Evolutionary conservation across 2,329 filamentous ascomycete genomes (phyloP), one percentile per base, ranked within the genome.

Genomic region (Albophoma yamanashiensis): DNA sequence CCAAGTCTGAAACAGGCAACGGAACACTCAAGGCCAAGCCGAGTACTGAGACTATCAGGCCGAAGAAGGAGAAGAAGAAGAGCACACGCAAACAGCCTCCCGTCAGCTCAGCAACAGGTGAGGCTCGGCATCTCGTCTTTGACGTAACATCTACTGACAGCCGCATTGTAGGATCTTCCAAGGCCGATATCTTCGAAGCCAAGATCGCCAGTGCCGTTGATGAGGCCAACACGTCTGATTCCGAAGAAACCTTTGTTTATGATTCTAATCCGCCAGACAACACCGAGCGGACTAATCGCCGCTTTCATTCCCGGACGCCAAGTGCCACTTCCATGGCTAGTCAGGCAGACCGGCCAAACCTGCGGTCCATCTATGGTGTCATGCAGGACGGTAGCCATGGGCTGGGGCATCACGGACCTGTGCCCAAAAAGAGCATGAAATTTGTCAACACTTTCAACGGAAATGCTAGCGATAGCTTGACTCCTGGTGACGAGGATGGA

Each of bases 181-280:
- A 97, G 78, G 93, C 94, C 70, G 94, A 99, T 74, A 92, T 97
- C 58, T 99, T 99, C 72, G 94, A 97, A 77, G 92, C 92, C 66
- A 96, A 96, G 71, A 92, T 99, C 66, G 93, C 93, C 57, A 97
- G 88, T 72, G 93, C 93, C 11, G 92, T 99, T 58, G 93, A 97
- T 71, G 92, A 97, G 73, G 92, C 91, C 53, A 90, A 97, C 73
- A 96, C 93, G 15, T 97, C 93, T 8, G 94, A 99, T 72, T 97
- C 93, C 1, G 94, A 97, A 69, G 94, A 97, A 74, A 97, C 94
- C 0, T 99, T 97, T 73, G 94, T 99, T 20, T 99, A 99, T 75
- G 94, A 99, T 74, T 97, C 94, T 34, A 99, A 99, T 69, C 94
- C 93, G 12, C 89, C 91, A 58, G 86, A 89, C 65, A 74, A 71